Conservation (phyloP, 179 eudicot species). For the Heliamphora pulchella region DNA sequence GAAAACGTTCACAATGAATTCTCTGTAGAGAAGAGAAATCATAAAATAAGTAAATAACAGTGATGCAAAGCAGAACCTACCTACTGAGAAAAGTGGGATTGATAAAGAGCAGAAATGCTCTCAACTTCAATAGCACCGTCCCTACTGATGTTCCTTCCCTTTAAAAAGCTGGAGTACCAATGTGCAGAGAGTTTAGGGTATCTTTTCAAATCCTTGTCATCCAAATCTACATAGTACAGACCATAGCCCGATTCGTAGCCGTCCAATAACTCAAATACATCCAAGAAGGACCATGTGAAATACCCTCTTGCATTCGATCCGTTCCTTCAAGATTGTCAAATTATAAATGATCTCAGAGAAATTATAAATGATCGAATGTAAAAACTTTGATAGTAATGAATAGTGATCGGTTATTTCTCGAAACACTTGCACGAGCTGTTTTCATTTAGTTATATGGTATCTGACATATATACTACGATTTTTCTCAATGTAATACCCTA, state of each 20-base stretch:
- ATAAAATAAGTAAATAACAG: background rate
- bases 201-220: slow-evolving; percentile 42
- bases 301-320: slow-evolving; percentile 66
- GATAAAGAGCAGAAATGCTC: background rate
- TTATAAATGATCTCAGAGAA: no score
- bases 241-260: slow-evolving; percentile 39
- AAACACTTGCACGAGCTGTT: no score
- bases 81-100: slow-evolving; percentile 12
- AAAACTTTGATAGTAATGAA: background rate
- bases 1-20: no score
- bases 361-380: no score
- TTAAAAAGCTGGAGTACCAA: slow-evolving; percentile 64
- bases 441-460: no score
- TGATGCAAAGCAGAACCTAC: background rate
- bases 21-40: no score
- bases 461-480: no score
- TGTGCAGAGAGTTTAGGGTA: slow-evolving; percentile 54
- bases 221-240: slow-evolving; percentile 54
- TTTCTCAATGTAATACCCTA: no score
- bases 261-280: slow-evolving; percentile 43
- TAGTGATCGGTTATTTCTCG: no score
- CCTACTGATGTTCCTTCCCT: slow-evolving; percentile 19
- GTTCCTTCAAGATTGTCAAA: slow-evolving; percentile 30
- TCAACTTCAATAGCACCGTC: background rate
- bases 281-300: slow-evolving; percentile 65